Evolutionary conservation across 805 yeast species (phyloP), one percentile per base, ranked within the genome.

Genomic region (Schwanniomyces yamadae): DNA sequence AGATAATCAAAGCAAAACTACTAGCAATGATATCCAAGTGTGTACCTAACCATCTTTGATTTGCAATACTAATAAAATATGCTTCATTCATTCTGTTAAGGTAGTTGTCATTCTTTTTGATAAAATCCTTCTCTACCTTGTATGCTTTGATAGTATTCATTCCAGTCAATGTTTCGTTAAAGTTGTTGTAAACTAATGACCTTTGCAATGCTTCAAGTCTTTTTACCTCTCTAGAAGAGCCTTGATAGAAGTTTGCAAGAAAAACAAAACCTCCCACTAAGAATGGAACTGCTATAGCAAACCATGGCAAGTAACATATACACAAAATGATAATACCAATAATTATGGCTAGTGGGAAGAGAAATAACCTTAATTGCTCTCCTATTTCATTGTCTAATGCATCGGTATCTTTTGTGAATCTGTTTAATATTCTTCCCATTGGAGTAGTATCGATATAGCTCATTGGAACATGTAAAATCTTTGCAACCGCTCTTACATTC

Each of bases 1-100:
- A 57, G 40, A 81, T 70, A 34, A 79, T 57, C 37, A 81, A 63
- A 4, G 79, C 79, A 54, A 75, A 71, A 0, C 46, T 36, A 21
- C 68, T 61, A 4, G 79, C 77, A 41, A 76, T 59, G 35, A 70
- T 51, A 57, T 75, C 79, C 42, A 76, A 60, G 38, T 73, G 69
- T 25, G 77, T 68, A 37, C 77, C 70, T 37, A 81, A 70, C 85
- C 85, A 81, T 57, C 86, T 69, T 61, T 80, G 85, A 37, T 69
- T 63, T 4, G 78, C 75, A 40, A 77, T 66, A 5, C 74, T 62
- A 29, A 75, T 42, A 38, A 57, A 73, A 43, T 71, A 72, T 2
- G 80, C 78, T 49, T 75, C 80, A 45, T 75, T 72, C 72, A 69
- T 74, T 49, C 48, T 61, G 49, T 73, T 60, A 30, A 72, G 52